phyloP scores from a whole-genome alignment of 2,329 filamentous ascomycete species.

The Fusarium sambucinum region DNA sequence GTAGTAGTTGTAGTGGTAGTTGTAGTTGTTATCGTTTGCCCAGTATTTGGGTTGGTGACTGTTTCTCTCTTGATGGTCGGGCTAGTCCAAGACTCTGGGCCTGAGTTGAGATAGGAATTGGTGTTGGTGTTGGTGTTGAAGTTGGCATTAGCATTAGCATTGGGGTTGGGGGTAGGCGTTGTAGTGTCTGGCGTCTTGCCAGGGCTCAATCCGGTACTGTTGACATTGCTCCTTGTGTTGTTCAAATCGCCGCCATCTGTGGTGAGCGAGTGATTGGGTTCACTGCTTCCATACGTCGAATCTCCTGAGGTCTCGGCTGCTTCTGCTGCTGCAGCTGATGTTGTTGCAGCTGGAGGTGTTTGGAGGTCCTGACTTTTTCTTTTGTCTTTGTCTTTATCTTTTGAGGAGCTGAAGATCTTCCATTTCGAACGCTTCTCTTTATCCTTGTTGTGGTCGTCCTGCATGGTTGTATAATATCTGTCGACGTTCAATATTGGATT shows the following conservation, averaged over 20 bases:
- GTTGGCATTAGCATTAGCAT: too few species aligned
- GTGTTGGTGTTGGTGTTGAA: constrained; percentile 1
- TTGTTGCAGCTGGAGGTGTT: neutral
- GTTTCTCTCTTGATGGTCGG: constrained; percentile 27
- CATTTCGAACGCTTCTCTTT: constrained; percentile 46
- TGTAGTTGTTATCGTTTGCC: constrained; percentile 43
- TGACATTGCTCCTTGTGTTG: constrained; percentile 21
- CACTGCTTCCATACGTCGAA: constrained; percentile 44
- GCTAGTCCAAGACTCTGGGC: constrained; percentile 24
- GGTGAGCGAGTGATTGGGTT: constrained; percentile 43
- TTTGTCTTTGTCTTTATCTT: constrained; percentile 43
- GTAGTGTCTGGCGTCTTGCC: constrained; percentile 15
- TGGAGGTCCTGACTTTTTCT: constrained; percentile 26
- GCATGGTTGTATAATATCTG: constrained; percentile 5
- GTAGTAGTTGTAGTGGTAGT: constrained; percentile 49
- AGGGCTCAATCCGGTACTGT: constrained; percentile 7
- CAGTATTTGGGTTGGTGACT: constrained; percentile 39
- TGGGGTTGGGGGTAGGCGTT: constrained; percentile 20
- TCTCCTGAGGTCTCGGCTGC: constrained; percentile 27
- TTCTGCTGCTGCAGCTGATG: neutral
- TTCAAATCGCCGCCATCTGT: constrained; percentile 35
- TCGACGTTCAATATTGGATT: neutral
- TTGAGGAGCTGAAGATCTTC: constrained; percentile 45
- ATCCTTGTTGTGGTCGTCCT: constrained; percentile 33
- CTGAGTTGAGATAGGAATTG: constrained; percentile 19